These are phyloP conservation scores for Aspergillus terreus DNA, from an alignment of 2,329 filamentous ascomycete species.

Conservation along the genomic window DNA sequence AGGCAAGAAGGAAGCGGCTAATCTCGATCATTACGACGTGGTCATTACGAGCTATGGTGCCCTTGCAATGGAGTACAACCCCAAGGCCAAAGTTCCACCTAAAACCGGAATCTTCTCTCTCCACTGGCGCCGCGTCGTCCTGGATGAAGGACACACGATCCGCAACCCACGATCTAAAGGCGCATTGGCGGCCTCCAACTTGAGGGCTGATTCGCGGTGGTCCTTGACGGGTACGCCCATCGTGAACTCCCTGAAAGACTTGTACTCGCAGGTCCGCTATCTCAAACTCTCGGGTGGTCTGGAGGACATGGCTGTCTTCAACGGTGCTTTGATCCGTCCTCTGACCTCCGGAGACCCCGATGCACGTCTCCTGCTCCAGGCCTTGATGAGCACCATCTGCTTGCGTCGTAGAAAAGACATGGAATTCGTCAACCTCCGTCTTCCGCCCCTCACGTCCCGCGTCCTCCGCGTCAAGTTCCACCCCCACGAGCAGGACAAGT, in stretches of 20 bases:
- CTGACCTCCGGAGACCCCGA: conserved; percentile 55
- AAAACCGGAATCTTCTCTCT: conserved; percentile 57
- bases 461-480: conserved; percentile 72
- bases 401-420: conserved; percentile 82
- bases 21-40: conserved; percentile 66
- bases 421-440: conserved; percentile 76
- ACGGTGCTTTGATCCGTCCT: conserved; percentile 65
- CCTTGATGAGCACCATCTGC: conserved; percentile 75
- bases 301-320: conserved; percentile 70
- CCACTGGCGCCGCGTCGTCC: conserved; percentile 72
- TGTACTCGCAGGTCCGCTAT: conserved; percentile 77
- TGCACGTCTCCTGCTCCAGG: conserved; percentile 65
- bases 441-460: conserved; percentile 74
- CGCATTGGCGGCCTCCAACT: conserved; percentile 62
- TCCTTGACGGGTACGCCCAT: conserved; percentile 77
- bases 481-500: conserved; percentile 70
- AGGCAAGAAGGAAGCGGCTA: conserved; percentile 54
- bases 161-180: conserved; percentile 72
- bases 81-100: conserved; percentile 43
- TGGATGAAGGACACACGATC: conserved; percentile 81
- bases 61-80: conserved; percentile 62
- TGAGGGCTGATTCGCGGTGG: conserved; percentile 73
- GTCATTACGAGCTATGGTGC: conserved; percentile 84
- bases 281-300: conserved; percentile 72
- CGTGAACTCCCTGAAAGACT: conserved; percentile 75